Base-by-base conservation (phyloP, 108 stramenopile species). In the Skeletonema tropicum region DNA sequence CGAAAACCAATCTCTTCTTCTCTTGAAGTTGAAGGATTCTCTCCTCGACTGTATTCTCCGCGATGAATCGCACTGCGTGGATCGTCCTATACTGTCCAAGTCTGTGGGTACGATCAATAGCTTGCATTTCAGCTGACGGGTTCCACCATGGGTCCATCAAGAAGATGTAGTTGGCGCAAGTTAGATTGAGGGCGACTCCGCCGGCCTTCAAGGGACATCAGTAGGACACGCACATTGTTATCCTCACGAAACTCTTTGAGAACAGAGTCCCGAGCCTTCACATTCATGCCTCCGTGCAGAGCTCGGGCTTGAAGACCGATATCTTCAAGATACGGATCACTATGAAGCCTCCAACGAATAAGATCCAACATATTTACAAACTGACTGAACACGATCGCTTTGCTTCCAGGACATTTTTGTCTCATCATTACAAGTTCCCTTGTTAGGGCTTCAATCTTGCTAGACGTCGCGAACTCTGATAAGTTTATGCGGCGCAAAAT, bases 291-390 rank as follows among this genome's bases (percentile, higher is more conserved):
- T 7, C 98, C 98, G 60, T 94, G 94, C 6, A 97, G 78, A 57
- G 89, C 88, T 61, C 90, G 75, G 13, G 88, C 90, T n/a, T 86
- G 88, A 15, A 97, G 79, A 5, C 92, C 94, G 59, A 94, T 78
- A 29, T 92, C 86, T 23, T 76, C 82, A 21, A 96, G 76, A 59
- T 83, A 92, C 0, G 95, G 95, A 64, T 96, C 95, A 2, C 88
- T 83, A 73, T 94, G 93, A 61, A 99, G 82, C 35, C 97, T 80
- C 93, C 94, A 98, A 31, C 97, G 90, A 64, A 97, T 83, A 6
- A 99, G 83, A 67, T 99, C 98, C 7, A 99, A 88, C 96, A 99
- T 97, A 73, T 96, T 97, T 14, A 98, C 97, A 83, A 98, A 99
- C 82, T 98, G 96, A 72, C 68, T 94, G 74, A 99, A 99, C 1